A percentile compares a stretch with the other conserved stretches of the same genome.
Evolutionary conservation across 495 filamentous ascomycete genomes (phyloP).

Genomic region (Schizothecium vesticola): DNA sequence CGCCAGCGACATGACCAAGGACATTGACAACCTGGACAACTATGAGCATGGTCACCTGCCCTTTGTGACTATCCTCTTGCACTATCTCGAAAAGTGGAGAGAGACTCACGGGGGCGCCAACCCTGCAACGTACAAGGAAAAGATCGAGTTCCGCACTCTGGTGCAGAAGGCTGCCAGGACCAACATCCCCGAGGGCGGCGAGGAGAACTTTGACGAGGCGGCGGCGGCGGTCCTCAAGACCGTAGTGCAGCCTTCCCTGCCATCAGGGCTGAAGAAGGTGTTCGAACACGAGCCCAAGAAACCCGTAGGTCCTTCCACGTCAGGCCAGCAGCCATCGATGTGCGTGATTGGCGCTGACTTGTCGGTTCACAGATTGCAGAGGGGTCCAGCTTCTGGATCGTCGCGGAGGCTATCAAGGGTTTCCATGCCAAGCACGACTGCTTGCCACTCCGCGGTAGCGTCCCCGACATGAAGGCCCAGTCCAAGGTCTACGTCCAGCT

Average conservation of each 20-base stretch:
- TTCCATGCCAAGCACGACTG: slow-evolving; percentile 68
- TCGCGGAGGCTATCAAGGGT: slow-evolving; percentile 68
- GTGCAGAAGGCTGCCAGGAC: slow-evolving; percentile 63
- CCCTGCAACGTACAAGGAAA: slow-evolving; percentile 77
- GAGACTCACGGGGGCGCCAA: slow-evolving; percentile 58
- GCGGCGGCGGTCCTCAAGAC: slow-evolving; percentile 80
- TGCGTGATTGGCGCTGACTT: slow-evolving; percentile 17
- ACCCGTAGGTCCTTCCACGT: slow-evolving; percentile 33
- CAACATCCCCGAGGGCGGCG: slow-evolving; percentile 76
- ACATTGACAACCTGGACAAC: slow-evolving; percentile 64
- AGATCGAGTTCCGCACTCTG: slow-evolving; percentile 69
- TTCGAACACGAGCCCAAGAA: slow-evolving; percentile 57
- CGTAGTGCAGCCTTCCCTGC: slow-evolving; percentile 54
- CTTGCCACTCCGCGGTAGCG: slow-evolving; percentile 77
- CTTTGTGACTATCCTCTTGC: slow-evolving; percentile 75
- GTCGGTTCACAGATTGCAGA: slow-evolving; percentile 30
- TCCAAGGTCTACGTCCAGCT: slow-evolving; percentile 86
- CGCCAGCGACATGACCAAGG: slow-evolving; percentile 53
- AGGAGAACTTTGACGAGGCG: slow-evolving; percentile 97
- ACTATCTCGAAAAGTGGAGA: slow-evolving; percentile 86
- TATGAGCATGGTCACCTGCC: slow-evolving; percentile 92
- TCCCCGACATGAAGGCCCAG: slow-evolving; percentile 98
- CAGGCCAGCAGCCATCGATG: background rate
- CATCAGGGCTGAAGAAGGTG: slow-evolving; percentile 66
- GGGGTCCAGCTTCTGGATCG: slow-evolving; percentile 74